These are phyloP conservation scores for Patellaria atrata DNA, from an alignment of 495 filamentous ascomycete species.

Conservation along the genomic window DNA sequence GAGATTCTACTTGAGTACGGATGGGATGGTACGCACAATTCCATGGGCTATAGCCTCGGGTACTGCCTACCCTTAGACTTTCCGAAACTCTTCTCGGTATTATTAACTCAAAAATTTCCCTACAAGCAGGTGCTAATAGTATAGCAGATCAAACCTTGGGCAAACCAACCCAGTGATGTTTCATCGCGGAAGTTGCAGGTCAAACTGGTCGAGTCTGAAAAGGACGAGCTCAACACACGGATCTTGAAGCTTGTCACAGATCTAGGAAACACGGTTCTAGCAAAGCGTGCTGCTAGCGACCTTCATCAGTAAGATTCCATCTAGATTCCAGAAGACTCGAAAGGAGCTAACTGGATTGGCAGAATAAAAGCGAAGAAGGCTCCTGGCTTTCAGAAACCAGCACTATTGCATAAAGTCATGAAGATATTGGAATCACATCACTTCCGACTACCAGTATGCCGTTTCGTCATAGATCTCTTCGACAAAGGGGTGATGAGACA, in stretches of 20 bases:
- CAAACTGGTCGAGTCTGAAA: slow-evolving; percentile 33
- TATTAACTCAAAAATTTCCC: not conserved
- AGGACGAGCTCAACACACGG: slow-evolving; percentile 52
- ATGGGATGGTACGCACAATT: slow-evolving; percentile 83
- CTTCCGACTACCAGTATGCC: slow-evolving; percentile 68
- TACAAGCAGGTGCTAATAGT: slow-evolving; percentile 10
- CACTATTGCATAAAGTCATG: slow-evolving; percentile 73
- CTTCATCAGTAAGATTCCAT: slow-evolving; percentile 38
- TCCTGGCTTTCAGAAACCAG: slow-evolving; percentile 55
- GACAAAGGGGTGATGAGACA: slow-evolving; percentile 73
- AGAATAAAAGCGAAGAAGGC: slow-evolving; percentile 54
- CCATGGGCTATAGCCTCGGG: slow-evolving; percentile 67
- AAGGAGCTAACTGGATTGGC: slow-evolving; percentile 1
- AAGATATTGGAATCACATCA: slow-evolving; percentile 77
- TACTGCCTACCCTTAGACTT: slow-evolving; percentile 75
- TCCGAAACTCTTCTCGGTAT: slow-evolving; percentile 56
- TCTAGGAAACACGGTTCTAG: slow-evolving; percentile 76
- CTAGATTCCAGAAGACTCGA: slow-evolving; percentile 2
- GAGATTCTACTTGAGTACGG: slow-evolving; percentile 74
- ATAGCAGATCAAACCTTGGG: slow-evolving; percentile 25
- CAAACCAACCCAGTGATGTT: slow-evolving; percentile 4
- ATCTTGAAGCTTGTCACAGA: slow-evolving; percentile 71
- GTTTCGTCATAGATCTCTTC: slow-evolving; percentile 85
- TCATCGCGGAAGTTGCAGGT: slow-evolving; percentile 26
- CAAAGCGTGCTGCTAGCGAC: slow-evolving; percentile 60